Percentiles rank a stretch among this genome's conserved stretches.
These are phyloP conservation scores for Gaertneriomyces semiglobifer DNA, from an alignment of 192 early-diverging fungal genomes.

Conservation along the genomic window DNA sequence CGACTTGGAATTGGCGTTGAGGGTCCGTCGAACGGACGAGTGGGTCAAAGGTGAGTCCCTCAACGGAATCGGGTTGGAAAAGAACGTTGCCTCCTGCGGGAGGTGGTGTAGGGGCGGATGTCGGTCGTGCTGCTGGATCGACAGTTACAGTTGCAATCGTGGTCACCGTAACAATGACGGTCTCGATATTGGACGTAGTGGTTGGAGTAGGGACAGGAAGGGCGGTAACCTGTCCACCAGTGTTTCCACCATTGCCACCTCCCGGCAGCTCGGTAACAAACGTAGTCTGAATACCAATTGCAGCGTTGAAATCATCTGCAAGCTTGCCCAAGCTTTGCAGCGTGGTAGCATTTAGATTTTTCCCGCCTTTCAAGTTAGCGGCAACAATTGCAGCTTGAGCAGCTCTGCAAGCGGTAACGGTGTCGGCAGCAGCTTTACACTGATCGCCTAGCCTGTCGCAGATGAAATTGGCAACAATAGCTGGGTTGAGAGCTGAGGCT, in stretches of 20 bases:
- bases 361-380: not conserved
- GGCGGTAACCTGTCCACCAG: too few species aligned
- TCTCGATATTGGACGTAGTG: too few species aligned
- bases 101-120: not conserved
- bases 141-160: too few species aligned
- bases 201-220: too few species aligned
- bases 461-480: conserved; percentile 38
- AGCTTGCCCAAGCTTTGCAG: conserved; percentile 9
- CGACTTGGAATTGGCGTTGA: conserved; percentile 6
- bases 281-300: conserved; percentile 30
- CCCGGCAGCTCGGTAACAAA: conserved; percentile 12
- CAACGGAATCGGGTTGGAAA: not conserved
- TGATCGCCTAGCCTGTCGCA: conserved; percentile 24
- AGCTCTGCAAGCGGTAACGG: conserved; percentile 12
- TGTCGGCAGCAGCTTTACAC: conserved; percentile 31
- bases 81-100: not conserved
- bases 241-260: too few species aligned
- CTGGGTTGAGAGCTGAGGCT: conserved; percentile 30
- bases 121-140: not conserved
- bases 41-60: conserved; percentile 12
- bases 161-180: too few species aligned
- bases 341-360: conserved; percentile 7
- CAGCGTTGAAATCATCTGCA: conserved; percentile 32
- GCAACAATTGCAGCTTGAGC: not conserved
- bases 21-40: not conserved